phyloP scores from a whole-genome alignment of 352 stramenopile genomes.

The Globisporangium parvum region DNA sequence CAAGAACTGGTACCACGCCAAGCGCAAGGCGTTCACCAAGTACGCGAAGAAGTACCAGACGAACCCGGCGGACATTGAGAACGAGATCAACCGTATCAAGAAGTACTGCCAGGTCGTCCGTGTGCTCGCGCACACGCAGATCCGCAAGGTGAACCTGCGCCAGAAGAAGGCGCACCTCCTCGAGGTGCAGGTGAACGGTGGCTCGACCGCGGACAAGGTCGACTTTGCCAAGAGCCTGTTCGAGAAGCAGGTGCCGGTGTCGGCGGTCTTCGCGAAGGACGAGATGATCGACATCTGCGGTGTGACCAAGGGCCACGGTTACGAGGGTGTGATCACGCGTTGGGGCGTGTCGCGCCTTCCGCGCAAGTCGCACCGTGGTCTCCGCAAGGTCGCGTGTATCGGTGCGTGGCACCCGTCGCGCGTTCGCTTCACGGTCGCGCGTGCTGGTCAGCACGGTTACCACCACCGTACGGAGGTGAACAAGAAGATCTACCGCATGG shows the following conservation, averaged over 20 bases:
- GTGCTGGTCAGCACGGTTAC: constrained; percentile 99
- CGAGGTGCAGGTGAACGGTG: constrained; percentile 99
- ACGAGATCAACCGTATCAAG: constrained; percentile 99
- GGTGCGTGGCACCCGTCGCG: constrained; percentile 99
- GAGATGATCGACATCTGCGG: constrained; percentile 99
- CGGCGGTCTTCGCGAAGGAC: constrained; percentile 94
- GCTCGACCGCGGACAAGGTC: constrained; percentile 96
- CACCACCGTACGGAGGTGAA: constrained; percentile 99
- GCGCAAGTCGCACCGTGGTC: constrained; percentile 99
- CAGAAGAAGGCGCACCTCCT: constrained; percentile 99
- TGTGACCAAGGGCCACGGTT: constrained; percentile 99
- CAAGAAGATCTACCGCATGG: constrained; percentile 99
- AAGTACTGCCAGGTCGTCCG: constrained; percentile 99
- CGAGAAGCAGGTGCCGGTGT: constrained; percentile 98
- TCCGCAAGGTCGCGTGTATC: constrained; percentile 99
- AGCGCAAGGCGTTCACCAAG: constrained; percentile 99
- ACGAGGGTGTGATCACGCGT: constrained; percentile 98
- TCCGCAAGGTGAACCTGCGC: constrained; percentile 98
- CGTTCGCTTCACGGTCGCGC: constrained; percentile 97
- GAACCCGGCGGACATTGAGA: constrained; percentile 88
- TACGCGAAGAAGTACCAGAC: constrained; percentile 99
- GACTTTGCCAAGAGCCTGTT: constrained; percentile 99
- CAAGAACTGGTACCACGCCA: constrained; percentile 99
- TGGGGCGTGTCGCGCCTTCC: constrained; percentile 99
- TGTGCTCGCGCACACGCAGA: constrained; percentile 99